Base-by-base conservation (phyloP, 495 filamentous ascomycete genomes). In the Neurospora sublineolata region DNA sequence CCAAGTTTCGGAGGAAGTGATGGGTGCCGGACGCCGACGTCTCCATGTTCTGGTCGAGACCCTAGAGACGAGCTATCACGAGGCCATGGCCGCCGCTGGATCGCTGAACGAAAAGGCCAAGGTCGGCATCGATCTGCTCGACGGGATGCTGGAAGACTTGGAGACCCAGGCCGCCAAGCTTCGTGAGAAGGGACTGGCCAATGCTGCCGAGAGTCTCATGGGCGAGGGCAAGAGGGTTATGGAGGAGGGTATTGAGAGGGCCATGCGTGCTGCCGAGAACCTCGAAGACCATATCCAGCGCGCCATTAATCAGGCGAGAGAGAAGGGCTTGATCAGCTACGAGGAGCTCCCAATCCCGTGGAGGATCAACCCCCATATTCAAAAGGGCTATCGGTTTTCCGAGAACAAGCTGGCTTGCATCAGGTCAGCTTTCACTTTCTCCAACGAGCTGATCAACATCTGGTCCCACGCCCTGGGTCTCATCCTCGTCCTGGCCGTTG, bases 401-500 rank as follows among this genome's bases (percentile, higher is more conserved):
- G 90, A 94, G 71, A 91, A 90, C 68, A 97, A 96, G 79, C 77
- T 93, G 68, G 94, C 92, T 58, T 98, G 94, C 78, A 82, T 98
- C 42, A 86, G 87, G 27, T 97, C 93, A 6, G 87, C 92, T 70
- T 93, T 97, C 77, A 83, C 86, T 37, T 84, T 94, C 73, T 94
- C 91, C 69, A 99, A 99, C 80, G 95, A 99, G 80, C 85, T 91
- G 67, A 90, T 97, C 82, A 99, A 99, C 80, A 99, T 99, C 76
- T 99, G 96, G 96, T 92, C 94, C 14, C 95, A 99, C 79, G 85
- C 89, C 11, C 86, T 99, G 42, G 95, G 95, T 14, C 85, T 99
- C 39, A 74, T 98, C 38, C 84, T 97, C 73, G 91, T 99, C 46
- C 85, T 98, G 11, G 84, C 94, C 27, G 88, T 98, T 68, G 95